Evolutionary conservation across 306 rosid species (phyloP), one percentile per base, ranked within the genome.

Genomic region (Inga laurina): DNA sequence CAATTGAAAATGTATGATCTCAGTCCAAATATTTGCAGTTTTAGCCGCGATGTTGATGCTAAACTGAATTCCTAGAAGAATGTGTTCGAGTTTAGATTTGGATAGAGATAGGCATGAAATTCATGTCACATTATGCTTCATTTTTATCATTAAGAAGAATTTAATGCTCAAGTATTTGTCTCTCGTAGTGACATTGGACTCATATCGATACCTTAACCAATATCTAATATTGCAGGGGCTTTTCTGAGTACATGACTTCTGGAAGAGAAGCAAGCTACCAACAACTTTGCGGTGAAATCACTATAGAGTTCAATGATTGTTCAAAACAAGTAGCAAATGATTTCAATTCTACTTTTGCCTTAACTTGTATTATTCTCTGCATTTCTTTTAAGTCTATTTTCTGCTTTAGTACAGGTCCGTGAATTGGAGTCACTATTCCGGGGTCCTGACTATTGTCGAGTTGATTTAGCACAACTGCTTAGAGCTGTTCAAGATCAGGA

Each of bases 401-500:
- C 51, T 87, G 88, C 59, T 85, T 83, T 81, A 76, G 82, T 79
- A 71, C 80, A 94, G 98, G 97, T 95, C 59, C 89, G 87, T 51
- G 94, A 86, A 74, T 86, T 95, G 76, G 99, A 93, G 84, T 86
- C 94, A 4, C 74, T 80, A 18, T 89, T 93, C 83, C 79, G 24
- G 85, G 85, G 85, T 86, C 88, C 96, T 72, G 90, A 90, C 56
- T 86, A 86, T 74, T 18, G 82, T 80, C 87, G 94, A 22, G 67
- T 81, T n/a, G 98, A 95, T 86, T 87, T 95, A 68, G 99, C 99
- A 64, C 90, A 92, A 34, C 79, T 93, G 67, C 94, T 95, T 77
- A 89, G 97, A 90, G 90, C 90, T 72, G 93, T 93, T 85, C 99
- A 95, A 84, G 84, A 72, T n/a, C 97, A 95, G 61, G 99, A 95